phyloP scores from a whole-genome alignment of 768 basidiomycete species.

The Lactifluus hygrophoroides region DNA sequence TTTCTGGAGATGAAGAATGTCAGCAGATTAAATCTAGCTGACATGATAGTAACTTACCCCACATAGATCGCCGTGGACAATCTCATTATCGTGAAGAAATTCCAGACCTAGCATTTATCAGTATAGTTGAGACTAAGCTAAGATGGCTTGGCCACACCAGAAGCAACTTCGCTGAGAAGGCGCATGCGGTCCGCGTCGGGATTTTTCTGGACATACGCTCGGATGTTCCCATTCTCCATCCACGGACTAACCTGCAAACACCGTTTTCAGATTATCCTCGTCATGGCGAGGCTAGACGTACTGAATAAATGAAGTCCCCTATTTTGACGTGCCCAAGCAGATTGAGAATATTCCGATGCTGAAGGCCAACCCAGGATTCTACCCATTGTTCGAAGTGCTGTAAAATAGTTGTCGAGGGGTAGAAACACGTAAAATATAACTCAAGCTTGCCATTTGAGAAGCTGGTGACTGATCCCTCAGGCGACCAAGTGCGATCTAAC shows the following conservation, averaged over 20 bases:
- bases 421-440: neutral
- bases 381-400: constrained; percentile 39
- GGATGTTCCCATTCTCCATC: constrained; percentile 37
- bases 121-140: neutral
- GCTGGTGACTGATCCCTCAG: constrained; percentile 1
- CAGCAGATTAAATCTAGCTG: neutral
- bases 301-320: constrained; percentile 20
- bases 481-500: constrained; percentile 9
- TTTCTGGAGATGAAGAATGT: constrained; percentile 25
- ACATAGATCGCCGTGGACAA: constrained; percentile 21
- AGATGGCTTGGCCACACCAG: constrained; percentile 24
- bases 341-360: constrained; percentile 34
- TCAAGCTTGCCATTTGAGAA: constrained; percentile 6
- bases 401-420: neutral
- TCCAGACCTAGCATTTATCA: constrained; percentile 13
- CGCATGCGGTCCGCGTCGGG: constrained; percentile 30
- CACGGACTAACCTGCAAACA: constrained; percentile 35
- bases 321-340: constrained; percentile 33
- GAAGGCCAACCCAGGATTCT: constrained; percentile 34
- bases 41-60: constrained; percentile 14
- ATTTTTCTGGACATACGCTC: constrained; percentile 29
- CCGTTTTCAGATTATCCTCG: neutral
- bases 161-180: constrained; percentile 33
- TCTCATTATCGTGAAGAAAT: constrained; percentile 14
- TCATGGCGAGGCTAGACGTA: neutral